Percentiles rank a stretch among this genome's conserved stretches.
phyloP scores from a whole-genome alignment of 768 basidiomycete species.

The Tricholoma furcatifolium region DNA sequence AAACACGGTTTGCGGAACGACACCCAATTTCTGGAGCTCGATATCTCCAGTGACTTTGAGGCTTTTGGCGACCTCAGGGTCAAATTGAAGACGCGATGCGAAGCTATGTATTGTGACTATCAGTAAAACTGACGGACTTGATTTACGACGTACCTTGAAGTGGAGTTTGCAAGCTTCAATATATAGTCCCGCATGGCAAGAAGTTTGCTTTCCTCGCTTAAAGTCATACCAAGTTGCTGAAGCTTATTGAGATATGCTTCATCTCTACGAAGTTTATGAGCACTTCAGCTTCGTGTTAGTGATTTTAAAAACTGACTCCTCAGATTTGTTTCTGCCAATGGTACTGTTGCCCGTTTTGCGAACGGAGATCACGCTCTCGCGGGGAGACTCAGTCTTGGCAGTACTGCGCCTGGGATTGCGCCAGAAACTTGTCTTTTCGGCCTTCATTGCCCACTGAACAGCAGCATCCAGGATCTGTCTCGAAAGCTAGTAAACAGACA shows the following conservation, averaged over 20 bases:
- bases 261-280: constrained; percentile 50
- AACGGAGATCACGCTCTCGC: constrained; percentile 69
- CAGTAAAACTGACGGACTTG: not conserved
- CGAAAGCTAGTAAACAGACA: constrained; percentile 37
- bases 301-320: constrained; percentile 68
- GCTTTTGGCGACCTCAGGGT: constrained; percentile 61
- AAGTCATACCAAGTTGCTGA: constrained; percentile 85
- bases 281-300: not conserved
- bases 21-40: constrained; percentile 83
- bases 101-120: constrained; percentile 54
- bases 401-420: constrained; percentile 44
- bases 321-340: constrained; percentile 56
- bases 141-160: constrained; percentile 55
- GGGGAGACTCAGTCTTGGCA: constrained; percentile 61
- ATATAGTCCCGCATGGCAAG: constrained; percentile 89
- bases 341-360: constrained; percentile 46
- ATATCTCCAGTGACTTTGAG: constrained; percentile 66
- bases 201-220: constrained; percentile 81
- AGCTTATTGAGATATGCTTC: constrained; percentile 73
- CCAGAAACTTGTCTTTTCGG: constrained; percentile 83
- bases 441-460: constrained; percentile 84
- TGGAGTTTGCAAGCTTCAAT: constrained; percentile 76
- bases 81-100: constrained; percentile 58
- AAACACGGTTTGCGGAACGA: constrained; percentile 91
- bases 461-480: constrained; percentile 84